A percentile compares a stretch with the other conserved stretches of the same genome.
Evolutionary conservation across 2,329 filamentous ascomycete species (phyloP).

Genomic region (Neocucurbitaria cava): DNA sequence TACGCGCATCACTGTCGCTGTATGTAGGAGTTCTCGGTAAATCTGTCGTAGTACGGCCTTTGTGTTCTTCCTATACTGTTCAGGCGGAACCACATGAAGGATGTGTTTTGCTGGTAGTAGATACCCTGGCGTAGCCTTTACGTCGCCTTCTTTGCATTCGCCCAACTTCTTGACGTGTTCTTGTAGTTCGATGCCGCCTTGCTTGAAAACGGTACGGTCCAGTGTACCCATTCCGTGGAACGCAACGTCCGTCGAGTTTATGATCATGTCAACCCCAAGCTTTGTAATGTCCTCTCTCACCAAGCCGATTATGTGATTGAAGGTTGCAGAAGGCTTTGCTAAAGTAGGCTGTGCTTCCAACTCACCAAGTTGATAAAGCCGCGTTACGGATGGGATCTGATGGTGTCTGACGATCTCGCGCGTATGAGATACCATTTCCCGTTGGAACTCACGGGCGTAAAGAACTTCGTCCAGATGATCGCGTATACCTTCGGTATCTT

Average conservation of each 20-base stretch:
- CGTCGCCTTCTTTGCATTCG: constrained; percentile 33
- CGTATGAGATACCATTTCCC: constrained; percentile 11
- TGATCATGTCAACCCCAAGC: constrained; percentile 41
- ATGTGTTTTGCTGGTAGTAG: constrained; percentile 38
- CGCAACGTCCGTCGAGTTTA: constrained; percentile 37
- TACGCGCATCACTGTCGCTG: constrained; percentile 30
- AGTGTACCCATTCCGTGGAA: constrained; percentile 41
- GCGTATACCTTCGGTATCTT: constrained; percentile 18
- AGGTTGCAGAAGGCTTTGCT: constrained; percentile 24
- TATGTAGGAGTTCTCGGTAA: constrained; percentile 36
- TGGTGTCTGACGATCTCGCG: constrained; percentile 29
- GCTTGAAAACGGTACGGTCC: constrained; percentile 38
- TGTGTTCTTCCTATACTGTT: constrained; percentile 27
- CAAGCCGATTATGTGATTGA: constrained; percentile 40
- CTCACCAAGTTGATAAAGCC: constrained; percentile 34
- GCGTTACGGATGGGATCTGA: constrained; percentile 35
- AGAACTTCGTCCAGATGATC: constrained; percentile 34
- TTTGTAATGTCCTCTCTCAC: constrained; percentile 44
- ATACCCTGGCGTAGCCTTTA: constrained; percentile 36
- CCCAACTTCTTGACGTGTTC: constrained; percentile 32
- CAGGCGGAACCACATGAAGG: constrained; percentile 38
- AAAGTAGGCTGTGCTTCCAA: constrained; percentile 33
- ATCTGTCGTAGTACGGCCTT: constrained; percentile 36
- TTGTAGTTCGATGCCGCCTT: constrained; percentile 34
- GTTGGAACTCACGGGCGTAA: constrained; percentile 32